These are phyloP conservation scores for Liriodendron chinense DNA, from an alignment of 164 flowering plant genomes.

Conservation along the genomic window DNA sequence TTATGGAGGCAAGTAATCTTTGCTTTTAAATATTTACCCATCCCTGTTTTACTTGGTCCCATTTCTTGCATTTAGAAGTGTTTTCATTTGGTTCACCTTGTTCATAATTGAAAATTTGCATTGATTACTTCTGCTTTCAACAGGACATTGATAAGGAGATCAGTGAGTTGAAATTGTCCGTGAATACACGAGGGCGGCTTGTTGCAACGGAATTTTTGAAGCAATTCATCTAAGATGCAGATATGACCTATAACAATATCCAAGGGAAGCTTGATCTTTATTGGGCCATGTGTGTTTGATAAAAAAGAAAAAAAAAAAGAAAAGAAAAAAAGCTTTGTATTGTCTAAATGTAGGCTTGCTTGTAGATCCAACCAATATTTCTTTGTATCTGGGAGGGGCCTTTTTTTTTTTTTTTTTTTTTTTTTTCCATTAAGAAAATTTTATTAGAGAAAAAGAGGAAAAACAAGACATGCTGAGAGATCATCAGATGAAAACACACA, in stretches of 20 bases:
- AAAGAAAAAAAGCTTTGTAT: background rate
- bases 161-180: slow-evolving; percentile 85
- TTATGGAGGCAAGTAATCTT: slow-evolving; percentile 74
- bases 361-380: background rate
- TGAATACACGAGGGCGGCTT: slow-evolving; percentile 90
- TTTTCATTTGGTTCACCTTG: background rate
- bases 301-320: no score
- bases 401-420: no score
- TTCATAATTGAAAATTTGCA: background rate
- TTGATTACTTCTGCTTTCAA: slow-evolving; percentile 11
- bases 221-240: slow-evolving; percentile 55
- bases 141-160: slow-evolving; percentile 99
- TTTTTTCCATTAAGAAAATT: no score
- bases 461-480: no score
- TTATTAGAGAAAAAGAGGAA: no score
- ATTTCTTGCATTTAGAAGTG: background rate
- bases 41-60: background rate
- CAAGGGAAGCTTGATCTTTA: background rate
- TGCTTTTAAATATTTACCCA: background rate
- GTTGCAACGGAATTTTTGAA: slow-evolving; percentile 92
- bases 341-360: background rate
- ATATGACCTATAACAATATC: background rate
- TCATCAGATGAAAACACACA: no score
- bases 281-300: no score
- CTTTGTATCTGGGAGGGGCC: background rate